These are phyloP conservation scores for Rozella allomycis DNA, from an alignment of 371 early-diverging fungal genomes.

Conservation along the genomic window DNA sequence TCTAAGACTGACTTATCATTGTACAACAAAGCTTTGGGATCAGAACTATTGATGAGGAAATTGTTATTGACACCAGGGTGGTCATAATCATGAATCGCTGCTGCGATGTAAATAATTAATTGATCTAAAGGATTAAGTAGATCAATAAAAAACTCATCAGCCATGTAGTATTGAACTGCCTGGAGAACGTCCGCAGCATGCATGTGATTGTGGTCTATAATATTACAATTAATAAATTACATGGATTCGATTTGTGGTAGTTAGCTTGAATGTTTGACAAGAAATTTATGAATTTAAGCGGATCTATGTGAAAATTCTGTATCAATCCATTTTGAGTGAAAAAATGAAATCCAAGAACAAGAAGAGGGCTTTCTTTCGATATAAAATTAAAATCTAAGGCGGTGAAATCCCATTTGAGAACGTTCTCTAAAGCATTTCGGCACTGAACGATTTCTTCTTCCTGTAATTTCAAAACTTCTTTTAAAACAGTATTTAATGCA, in stretches of 20 bases:
- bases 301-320: conserved; percentile 12
- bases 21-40: conserved; percentile 67
- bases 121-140: conserved; percentile 32
- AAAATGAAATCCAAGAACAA: conserved; percentile 2
- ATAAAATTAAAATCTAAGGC: too few relatives aligned
- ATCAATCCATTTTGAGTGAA: conserved; percentile 11
- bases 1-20: conserved; percentile 82
- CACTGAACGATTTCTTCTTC: too few relatives aligned
- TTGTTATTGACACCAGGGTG: conserved; percentile 69
- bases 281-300: conserved; percentile 18
- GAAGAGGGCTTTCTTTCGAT: conserved; percentile 1
- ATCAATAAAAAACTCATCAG: conserved; percentile 23
- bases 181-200: conserved; percentile 74
- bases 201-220: conserved; percentile 61
- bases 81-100: conserved; percentile 60
- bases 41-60: conserved; percentile 34
- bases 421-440: too few relatives aligned
- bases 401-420: too few relatives aligned
- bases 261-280: conserved; percentile 10
- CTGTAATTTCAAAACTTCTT: too few relatives aligned
- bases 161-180: conserved; percentile 42
- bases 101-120: conserved; percentile 46
- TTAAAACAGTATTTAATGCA: too few relatives aligned
- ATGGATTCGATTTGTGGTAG: background rate
- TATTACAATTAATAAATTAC: conserved; percentile 27